Percentiles rank a stretch among this genome's conserved stretches.
These are phyloP conservation scores for Phellopilus nigrolimitatus DNA, from an alignment of 1,284 basidiomycete species.

Conservation along the genomic window DNA sequence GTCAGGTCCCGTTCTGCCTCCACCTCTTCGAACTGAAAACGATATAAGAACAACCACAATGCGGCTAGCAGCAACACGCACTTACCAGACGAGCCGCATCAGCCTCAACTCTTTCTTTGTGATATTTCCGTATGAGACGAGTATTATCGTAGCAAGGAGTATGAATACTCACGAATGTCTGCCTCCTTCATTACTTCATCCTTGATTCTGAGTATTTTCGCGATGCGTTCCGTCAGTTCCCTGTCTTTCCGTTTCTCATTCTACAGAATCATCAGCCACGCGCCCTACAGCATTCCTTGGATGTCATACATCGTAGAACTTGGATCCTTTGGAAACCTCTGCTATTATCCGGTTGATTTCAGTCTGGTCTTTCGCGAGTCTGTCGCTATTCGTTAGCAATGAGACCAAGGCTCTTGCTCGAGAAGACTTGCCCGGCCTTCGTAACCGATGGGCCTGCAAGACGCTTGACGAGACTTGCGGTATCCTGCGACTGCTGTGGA, in stretches of 20 bases:
- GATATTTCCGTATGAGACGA: not conserved
- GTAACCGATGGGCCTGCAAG: conserved; percentile 74
- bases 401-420: not conserved
- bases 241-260: conserved; percentile 76
- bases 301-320: conserved; percentile 70
- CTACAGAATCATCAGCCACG: conserved; percentile 27
- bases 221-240: conserved; percentile 69
- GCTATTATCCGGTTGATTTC: conserved; percentile 79
- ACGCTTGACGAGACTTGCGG: conserved; percentile 58
- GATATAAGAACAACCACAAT: not conserved
- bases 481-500: conserved; percentile 14
- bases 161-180: conserved; percentile 50
- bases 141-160: not conserved
- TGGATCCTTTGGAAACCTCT: conserved; percentile 77
- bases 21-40: conserved; percentile 63
- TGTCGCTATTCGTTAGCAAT: conserved; percentile 27
- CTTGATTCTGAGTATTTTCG: conserved; percentile 57
- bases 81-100: conserved; percentile 48
- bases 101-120: conserved; percentile 37
- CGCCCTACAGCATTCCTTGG: conserved; percentile 30
- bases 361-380: conserved; percentile 70
- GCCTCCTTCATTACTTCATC: conserved; percentile 55
- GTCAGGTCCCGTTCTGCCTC: conserved; percentile 77
- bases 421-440: conserved; percentile 61
- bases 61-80: not conserved